These are phyloP conservation scores for Alternaria angustiovoidea DNA, from an alignment of 2,329 filamentous ascomycete genomes.

Conservation along the genomic window DNA sequence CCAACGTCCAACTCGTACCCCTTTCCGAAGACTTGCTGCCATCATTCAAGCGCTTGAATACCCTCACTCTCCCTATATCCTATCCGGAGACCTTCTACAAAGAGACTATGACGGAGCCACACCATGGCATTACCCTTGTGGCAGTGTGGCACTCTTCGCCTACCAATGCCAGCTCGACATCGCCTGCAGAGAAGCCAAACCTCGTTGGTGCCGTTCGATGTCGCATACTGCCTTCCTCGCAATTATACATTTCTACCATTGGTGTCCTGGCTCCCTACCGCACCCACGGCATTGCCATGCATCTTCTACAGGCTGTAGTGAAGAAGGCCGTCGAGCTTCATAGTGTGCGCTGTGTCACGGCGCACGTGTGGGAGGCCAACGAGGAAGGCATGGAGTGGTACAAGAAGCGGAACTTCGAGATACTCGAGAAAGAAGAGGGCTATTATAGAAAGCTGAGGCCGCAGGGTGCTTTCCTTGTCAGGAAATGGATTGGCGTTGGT, in stretches of 20 bases:
- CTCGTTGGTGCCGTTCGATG: conserved; percentile 59
- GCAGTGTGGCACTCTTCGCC: conserved; percentile 61
- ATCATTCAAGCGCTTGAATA: conserved; percentile 65
- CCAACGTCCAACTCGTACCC: conserved; percentile 62
- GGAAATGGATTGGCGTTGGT: conserved; percentile 51
- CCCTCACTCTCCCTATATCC: conserved; percentile 66
- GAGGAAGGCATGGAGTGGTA: conserved; percentile 69
- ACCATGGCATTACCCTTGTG: conserved; percentile 65
- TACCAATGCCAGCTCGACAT: not conserved
- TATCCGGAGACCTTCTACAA: conserved; percentile 69
- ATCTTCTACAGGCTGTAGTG: conserved; percentile 58
- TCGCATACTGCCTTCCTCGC: conserved; percentile 51
- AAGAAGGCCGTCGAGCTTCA: conserved; percentile 60
- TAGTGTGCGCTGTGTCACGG: conserved; percentile 62
- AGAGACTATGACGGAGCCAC: conserved; percentile 64
- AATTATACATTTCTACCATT: conserved; percentile 69
- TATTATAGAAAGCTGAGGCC: conserved; percentile 69
- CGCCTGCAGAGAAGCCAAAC: conserved; percentile 37
- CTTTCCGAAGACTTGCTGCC: conserved; percentile 63
- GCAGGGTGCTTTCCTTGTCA: conserved; percentile 62
- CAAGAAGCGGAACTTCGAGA: conserved; percentile 63
- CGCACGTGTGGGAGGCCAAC: conserved; percentile 71
- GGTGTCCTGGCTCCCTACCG: conserved; percentile 68
- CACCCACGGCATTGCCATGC: conserved; percentile 63
- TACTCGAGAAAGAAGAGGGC: conserved; percentile 59